Base-by-base conservation (phyloP, 2,329 filamentous ascomycete genomes). In the Camillea tinctor region DNA sequence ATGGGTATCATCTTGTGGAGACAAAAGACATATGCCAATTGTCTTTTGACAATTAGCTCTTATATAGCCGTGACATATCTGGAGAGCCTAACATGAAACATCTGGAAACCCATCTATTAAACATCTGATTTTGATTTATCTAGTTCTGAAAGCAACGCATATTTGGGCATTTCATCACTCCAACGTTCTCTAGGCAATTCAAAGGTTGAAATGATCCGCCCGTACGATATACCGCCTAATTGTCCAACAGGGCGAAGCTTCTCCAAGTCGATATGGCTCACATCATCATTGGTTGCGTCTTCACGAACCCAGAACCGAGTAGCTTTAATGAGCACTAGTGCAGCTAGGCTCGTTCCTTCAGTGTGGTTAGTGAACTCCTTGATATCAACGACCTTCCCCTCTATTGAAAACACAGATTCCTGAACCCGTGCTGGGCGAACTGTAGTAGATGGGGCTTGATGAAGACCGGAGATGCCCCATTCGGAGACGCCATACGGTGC, bases 401-500 rank as follows among this genome's bases (percentile, higher is more conserved):
- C 48, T 8, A 50, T 50, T 20, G n/a, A 59, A 20, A 73, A 65
- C 0, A 73, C 61, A 3, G 65, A 64, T 60, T 72, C 71, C 30
- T 62, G 56, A 1, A 73, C 71, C 2, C 71, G 60, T 9, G 64
- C 57, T 5, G 71, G 71, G 3, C 22, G 19, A 15, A 60, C 58
- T 1, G 55, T 55, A 17, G 54, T 61, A 0, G 71, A 59, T 1
- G 62, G 57, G 9, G 62, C 70, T 40, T 68, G 66, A 8, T 63
- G 62, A 6, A 73, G 62, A 19, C 63, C 61, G 0, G 63, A 63
- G 8, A 65, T n/a, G 1, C 54, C 61, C 61, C 64, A 65, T 66
- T 88, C 85, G 0, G 80, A 83, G 6, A 82, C 70, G 0, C 84
- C 84, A 59, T 81, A 82, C 0, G 85, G 85, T 0, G 82, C 77